These are phyloP conservation scores for Phialemonium atrogriseum DNA, from an alignment of 2,329 filamentous ascomycete species.

Conservation along the genomic window DNA sequence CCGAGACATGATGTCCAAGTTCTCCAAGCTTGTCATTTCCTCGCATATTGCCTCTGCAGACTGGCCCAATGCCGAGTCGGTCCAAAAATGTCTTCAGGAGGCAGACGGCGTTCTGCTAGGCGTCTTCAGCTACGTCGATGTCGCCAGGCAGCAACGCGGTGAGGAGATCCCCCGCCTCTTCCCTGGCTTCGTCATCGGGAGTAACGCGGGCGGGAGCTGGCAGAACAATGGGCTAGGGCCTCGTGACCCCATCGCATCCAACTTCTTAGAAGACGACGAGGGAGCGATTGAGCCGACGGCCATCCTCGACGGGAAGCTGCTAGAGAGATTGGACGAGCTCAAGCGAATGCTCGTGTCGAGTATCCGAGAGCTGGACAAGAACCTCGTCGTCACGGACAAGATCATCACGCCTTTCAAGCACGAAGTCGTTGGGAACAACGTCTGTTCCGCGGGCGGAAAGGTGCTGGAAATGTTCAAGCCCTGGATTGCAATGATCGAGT, in stretches of 20 bases:
- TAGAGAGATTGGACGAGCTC: slow-evolving; percentile 79
- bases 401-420: slow-evolving; percentile 73
- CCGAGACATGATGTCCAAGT: slow-evolving; percentile 98
- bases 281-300: slow-evolving; percentile 61
- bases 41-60: slow-evolving; percentile 96
- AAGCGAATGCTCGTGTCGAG: slow-evolving; percentile 79
- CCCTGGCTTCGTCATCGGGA: slow-evolving; percentile 87
- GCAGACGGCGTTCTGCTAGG: slow-evolving; percentile 93
- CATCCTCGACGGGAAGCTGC: slow-evolving; percentile 64
- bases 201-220: slow-evolving; percentile 80
- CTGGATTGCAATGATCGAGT: slow-evolving; percentile 86
- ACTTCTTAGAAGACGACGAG: slow-evolving; percentile 81
- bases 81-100: slow-evolving; percentile 91
- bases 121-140: slow-evolving; percentile 93
- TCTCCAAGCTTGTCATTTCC: slow-evolving; percentile 96
- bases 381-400: slow-evolving; percentile 68
- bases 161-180: slow-evolving; percentile 90
- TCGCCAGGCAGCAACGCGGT: slow-evolving; percentile 85
- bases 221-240: slow-evolving; percentile 60
- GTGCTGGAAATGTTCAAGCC: slow-evolving; percentile 84
- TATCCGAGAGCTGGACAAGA: slow-evolving; percentile 81
- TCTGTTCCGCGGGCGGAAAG: slow-evolving; percentile 70
- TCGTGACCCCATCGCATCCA: slow-evolving; percentile 66
- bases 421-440: slow-evolving; percentile 68
- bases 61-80: slow-evolving; percentile 88